Percentiles rank a stretch among this genome's conserved stretches.
These are phyloP conservation scores for Monosporozyma aerobia DNA, from an alignment of 805 yeast genomes.

Conservation along the genomic window DNA sequence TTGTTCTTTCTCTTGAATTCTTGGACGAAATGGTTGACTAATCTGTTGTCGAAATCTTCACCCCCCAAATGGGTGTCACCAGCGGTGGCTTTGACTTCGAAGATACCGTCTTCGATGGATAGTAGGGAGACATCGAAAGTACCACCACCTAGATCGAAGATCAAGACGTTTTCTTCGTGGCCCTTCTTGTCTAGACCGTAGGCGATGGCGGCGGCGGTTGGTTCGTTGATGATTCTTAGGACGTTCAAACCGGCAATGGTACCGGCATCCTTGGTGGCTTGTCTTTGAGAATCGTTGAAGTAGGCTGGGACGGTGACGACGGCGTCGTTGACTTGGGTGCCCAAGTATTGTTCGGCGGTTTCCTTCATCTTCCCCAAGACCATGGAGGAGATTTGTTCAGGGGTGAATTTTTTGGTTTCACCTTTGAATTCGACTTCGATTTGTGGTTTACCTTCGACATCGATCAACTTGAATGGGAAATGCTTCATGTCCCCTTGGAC, in stretches of 20 bases:
- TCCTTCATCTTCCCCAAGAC: slow-evolving; percentile 85
- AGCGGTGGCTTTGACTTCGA: slow-evolving; percentile 90
- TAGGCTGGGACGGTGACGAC: slow-evolving; percentile 95
- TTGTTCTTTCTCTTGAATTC: slow-evolving; percentile 98
- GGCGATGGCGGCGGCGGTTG: slow-evolving; percentile 96
- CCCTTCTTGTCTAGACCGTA: slow-evolving; percentile 74
- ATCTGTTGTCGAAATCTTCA: slow-evolving; percentile 95
- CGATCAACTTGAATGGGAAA: slow-evolving; percentile 76
- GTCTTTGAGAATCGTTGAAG: slow-evolving; percentile 95
- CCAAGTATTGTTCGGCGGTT: slow-evolving; percentile 86
- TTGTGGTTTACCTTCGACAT: slow-evolving; percentile 77
- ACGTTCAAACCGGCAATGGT: slow-evolving; percentile 90
- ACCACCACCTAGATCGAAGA: slow-evolving; percentile 98
- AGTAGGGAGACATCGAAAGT: slow-evolving; percentile 94
- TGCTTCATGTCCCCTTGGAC: slow-evolving; percentile 57
- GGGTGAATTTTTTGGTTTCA: slow-evolving; percentile 77
- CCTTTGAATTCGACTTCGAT: slow-evolving; percentile 85
- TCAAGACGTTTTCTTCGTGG: slow-evolving; percentile 79
- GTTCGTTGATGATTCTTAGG: slow-evolving; percentile 89
- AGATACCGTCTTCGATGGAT: slow-evolving; percentile 91
- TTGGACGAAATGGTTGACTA: slow-evolving; percentile 84
- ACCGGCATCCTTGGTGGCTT: slow-evolving; percentile 96
- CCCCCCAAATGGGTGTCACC: slow-evolving; percentile 90
- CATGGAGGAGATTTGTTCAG: slow-evolving; percentile 94
- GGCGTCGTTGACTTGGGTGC: slow-evolving; percentile 77